Base-by-base conservation (phyloP, 2,329 filamentous ascomycete genomes). In the Venturia pyrina region DNA sequence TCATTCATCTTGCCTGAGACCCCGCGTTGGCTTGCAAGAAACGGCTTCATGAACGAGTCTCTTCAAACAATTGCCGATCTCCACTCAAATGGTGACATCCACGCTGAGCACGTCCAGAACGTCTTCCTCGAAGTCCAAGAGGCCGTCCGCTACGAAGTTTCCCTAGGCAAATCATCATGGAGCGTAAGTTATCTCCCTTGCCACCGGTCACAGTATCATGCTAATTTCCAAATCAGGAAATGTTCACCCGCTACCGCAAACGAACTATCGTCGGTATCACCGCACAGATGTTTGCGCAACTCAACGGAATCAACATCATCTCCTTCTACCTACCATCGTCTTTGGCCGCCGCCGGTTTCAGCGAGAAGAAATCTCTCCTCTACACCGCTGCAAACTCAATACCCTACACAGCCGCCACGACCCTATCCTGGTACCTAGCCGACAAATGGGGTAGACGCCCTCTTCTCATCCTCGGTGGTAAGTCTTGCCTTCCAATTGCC, bases 281-380 rank as follows among this genome's bases (percentile, higher is more conserved):
- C 0, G 76, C 74, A 10, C 75, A 77, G 48, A 78, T 78, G 75
- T 77, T 76, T 53, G 75, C 77, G 1, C 75, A 78, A 60, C 71
- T 78, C 43, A 77, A 77, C 68, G 76, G 76, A 32, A 78, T 78
- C 69, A 78, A 78, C 69, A 74, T 78, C 69, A 77, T 78, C 66
- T 78, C 76, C 5, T 78, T 78, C 68, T 78, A 79, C 63, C 74
- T 78, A 17, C 76, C 76, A 1, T 53, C 48, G 3, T 53, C 48
- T 5, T 53, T 53, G 1, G 67, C 75, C 13, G 66, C 71, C 8
- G 75, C 76, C n/a, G 76, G 76, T 0, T 76, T 76, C 65, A 72
- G 74, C 68, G 69, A 77, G 15, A 67, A 71, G 34, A 75, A 76
- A 64, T 78, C 77, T 0, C 72, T 78, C 1, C 72, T 79, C 21